phyloP scores from a whole-genome alignment of 345 rosid genomes.

The Arabidopsis suecica region DNA sequence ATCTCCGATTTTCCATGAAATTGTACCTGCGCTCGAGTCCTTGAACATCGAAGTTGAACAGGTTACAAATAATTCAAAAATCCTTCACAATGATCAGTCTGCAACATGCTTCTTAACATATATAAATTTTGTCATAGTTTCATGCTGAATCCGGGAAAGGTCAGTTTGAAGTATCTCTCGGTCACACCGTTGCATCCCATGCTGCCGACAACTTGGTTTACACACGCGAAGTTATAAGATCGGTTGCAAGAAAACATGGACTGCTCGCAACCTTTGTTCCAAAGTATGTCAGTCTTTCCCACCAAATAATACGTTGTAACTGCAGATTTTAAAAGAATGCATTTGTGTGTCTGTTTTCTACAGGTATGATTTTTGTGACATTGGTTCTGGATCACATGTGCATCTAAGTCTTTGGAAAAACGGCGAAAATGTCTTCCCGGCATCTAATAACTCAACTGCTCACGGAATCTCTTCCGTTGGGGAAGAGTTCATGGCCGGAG shows the following conservation, averaged over 20 bases:
- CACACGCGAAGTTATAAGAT: conserved; percentile 79
- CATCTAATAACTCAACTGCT: conserved; percentile 62
- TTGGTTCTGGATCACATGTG: conserved; percentile 97
- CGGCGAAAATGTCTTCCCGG: conserved; percentile 79
- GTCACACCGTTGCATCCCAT: conserved; percentile 54
- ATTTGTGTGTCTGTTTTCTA: conserved; percentile 7
- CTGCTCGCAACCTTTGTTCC: conserved; percentile 87
- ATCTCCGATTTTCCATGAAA: conserved; percentile 69
- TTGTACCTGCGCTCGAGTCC: conserved; percentile 64
- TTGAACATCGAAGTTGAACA: conserved; percentile 81
- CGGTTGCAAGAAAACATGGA: conserved; percentile 85
- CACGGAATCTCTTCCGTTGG: conserved; percentile 82
- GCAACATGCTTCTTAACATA: conserved; percentile 24
- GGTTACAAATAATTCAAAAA: conserved; percentile 45
- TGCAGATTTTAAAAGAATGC: not conserved
- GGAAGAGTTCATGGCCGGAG: conserved; percentile 91
- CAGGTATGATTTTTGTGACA: conserved; percentile 83
- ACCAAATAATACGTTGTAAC: not conserved
- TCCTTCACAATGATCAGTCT: conserved; percentile 15
- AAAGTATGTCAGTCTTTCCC: conserved; percentile 58
- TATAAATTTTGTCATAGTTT: conserved; percentile 47
- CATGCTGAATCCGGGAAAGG: conserved; percentile 95
- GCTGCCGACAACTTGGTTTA: conserved; percentile 88
- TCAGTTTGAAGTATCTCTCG: conserved; percentile 84
- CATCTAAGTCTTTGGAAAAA: conserved; percentile 84